phyloP scores from a whole-genome alignment of 148 eudicot genomes.

The Silene uniflora region DNA sequence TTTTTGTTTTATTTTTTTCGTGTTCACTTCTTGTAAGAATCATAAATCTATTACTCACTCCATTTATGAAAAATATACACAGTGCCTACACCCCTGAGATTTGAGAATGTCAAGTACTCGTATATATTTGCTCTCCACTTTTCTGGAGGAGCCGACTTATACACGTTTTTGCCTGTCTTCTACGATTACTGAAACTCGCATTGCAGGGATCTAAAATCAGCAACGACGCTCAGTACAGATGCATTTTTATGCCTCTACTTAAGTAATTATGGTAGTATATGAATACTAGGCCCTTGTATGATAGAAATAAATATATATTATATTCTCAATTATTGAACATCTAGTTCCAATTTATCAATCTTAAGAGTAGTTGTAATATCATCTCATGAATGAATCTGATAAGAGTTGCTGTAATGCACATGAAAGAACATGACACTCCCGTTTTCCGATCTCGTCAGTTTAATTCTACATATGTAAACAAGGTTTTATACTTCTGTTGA shows the following conservation, averaged over 20 bases:
- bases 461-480: background rate
- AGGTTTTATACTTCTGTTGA: background rate
- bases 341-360: background rate
- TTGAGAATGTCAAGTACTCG: no score
- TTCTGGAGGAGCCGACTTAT: no score
- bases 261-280: no score
- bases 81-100: no score
- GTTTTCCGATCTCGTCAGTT: background rate
- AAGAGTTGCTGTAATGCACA: conserved; percentile 6
- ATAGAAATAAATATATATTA: background rate
- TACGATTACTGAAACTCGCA: no score
- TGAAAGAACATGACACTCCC: conserved; percentile 1
- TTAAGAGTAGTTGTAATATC: background rate
- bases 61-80: background rate
- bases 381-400: background rate
- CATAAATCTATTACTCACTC: background rate
- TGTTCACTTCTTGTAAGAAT: background rate
- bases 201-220: no score
- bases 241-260: no score
- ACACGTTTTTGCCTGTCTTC: no score
- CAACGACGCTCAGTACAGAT: no score
- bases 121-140: no score
- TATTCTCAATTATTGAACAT: background rate
- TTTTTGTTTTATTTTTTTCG: no score
- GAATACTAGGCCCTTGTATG: background rate